Conservation (phyloP, 495 filamentous ascomycete genomes). For the Cudoniella acicularis region DNA sequence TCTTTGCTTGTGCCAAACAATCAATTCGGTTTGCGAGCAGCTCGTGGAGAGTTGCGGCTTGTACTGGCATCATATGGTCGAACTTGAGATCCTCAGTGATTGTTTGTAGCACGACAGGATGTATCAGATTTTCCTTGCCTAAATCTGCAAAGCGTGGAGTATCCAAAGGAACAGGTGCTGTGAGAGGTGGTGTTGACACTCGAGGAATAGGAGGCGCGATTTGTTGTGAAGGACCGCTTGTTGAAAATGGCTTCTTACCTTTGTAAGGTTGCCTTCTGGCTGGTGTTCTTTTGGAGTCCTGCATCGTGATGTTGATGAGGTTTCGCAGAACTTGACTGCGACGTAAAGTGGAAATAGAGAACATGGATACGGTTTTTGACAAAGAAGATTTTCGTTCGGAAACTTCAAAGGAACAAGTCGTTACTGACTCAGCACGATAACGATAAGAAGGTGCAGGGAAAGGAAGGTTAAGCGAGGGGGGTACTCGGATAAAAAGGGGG, state of each 20-base stretch:
- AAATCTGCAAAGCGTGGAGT: constrained; percentile 34
- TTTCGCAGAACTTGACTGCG: constrained; percentile 10
- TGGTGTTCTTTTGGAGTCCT: constrained; percentile 12
- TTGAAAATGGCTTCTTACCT: constrained; percentile 17
- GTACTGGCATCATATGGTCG: constrained; percentile 42
- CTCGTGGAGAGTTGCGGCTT: constrained; percentile 36
- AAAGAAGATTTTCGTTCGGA: constrained; percentile 4
- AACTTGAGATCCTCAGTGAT: constrained; percentile 39
- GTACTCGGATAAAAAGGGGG: too few relatives aligned
- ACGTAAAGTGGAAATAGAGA: constrained; percentile 10
- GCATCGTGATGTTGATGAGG: constrained; percentile 16
- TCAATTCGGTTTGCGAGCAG: constrained; percentile 33
- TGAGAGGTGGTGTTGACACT: constrained; percentile 25
- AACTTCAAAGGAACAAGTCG: neutral
- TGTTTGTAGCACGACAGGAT: constrained; percentile 34
- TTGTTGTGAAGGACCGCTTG: constrained; percentile 9
- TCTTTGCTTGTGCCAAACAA: constrained; percentile 59
- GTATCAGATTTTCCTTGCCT: constrained; percentile 29
- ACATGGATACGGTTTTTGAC: constrained; percentile 5
- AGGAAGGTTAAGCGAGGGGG: neutral
- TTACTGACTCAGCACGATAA: constrained; percentile 14
- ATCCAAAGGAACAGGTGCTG: constrained; percentile 25
- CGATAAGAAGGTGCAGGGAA: constrained; percentile 9
- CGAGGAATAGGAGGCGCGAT: neutral
- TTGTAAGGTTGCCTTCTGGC: constrained; percentile 14